Conservation (phyloP, 495 filamentous ascomycete species). For the Penicillium coprophilum region DNA sequence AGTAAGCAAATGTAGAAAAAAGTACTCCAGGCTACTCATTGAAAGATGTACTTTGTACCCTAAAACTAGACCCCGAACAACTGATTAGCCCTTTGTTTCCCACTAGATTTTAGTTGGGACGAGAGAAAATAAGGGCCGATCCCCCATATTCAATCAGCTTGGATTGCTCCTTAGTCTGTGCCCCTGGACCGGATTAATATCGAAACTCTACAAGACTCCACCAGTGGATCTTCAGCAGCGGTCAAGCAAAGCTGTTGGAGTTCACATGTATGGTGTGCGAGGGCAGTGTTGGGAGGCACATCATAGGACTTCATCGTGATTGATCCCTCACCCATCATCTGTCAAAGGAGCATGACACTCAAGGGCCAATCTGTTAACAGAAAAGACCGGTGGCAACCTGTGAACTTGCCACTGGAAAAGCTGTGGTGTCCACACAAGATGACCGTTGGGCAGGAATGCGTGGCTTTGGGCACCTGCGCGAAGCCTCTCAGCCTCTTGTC, state of each 20-base stretch:
- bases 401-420: conserved; percentile 26
- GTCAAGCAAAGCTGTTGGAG: conserved; percentile 12
- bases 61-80: conserved; percentile 4
- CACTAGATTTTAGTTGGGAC: conserved; percentile 7
- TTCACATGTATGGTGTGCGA: background rate
- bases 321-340: conserved; percentile 12
- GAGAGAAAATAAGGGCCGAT: conserved; percentile 17
- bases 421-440: conserved; percentile 14
- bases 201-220: conserved; percentile 12
- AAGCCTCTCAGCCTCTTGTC: conserved; percentile 12
- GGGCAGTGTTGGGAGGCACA: conserved; percentile 4
- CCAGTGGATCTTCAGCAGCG: conserved; percentile 18
- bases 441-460: conserved; percentile 47
- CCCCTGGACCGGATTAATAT: conserved; percentile 19
- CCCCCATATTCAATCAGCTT: conserved; percentile 21
- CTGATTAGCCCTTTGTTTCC: background rate
- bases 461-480: conserved; percentile 40
- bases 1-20: background rate
- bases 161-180: conserved; percentile 31
- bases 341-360: conserved; percentile 1
- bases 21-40: background rate
- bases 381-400: conserved; percentile 15
- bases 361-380: conserved; percentile 19
- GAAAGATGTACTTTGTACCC: background rate
- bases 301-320: conserved; percentile 6